Evolutionary conservation across 1,284 basidiomycete species (phyloP).

Genomic region (Cryptococcus sp.): DNA sequence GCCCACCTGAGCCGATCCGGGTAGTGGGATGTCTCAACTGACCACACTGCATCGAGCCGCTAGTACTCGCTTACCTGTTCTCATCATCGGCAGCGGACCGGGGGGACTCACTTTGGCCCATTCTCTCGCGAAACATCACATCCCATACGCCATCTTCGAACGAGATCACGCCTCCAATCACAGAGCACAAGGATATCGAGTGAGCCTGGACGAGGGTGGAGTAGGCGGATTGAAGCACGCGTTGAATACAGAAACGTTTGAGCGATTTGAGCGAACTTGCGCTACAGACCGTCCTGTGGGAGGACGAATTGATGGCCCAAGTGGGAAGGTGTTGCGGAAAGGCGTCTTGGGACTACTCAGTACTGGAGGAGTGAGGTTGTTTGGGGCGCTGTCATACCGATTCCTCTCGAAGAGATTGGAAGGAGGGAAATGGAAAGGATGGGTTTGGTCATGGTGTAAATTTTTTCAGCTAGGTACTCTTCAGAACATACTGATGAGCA

Average conservation of each 20-base stretch:
- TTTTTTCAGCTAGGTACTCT: too few species aligned
- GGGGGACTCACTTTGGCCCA: slow-evolving; percentile 46
- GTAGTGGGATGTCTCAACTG: too few species aligned
- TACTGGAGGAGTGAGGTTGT: too few species aligned
- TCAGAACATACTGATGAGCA: too few species aligned
- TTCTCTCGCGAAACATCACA: slow-evolving; percentile 24
- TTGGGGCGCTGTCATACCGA: background rate
- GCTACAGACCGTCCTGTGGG: background rate
- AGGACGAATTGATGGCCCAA: slow-evolving; percentile 4
- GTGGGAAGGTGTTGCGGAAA: background rate
- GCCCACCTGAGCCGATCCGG: too few species aligned
- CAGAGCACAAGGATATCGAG: slow-evolving; percentile 16
- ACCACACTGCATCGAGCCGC: background rate
- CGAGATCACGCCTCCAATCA: slow-evolving; percentile 3
- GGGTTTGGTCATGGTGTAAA: background rate
- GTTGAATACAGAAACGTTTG: background rate
- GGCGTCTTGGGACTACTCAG: slow-evolving; percentile 1
- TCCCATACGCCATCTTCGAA: slow-evolving; percentile 15
- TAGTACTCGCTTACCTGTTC: slow-evolving; percentile 5
- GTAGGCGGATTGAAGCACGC: background rate
- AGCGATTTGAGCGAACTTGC: slow-evolving; percentile 5
- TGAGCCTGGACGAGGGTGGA: slow-evolving; percentile 6
- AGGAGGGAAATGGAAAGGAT: background rate
- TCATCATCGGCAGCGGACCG: slow-evolving; percentile 44
- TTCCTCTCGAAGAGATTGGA: background rate